Percentiles rank a stretch among this genome's conserved stretches.
Evolutionary conservation across 495 filamentous ascomycete species (phyloP).

Genomic region (Xylaria nigripes): DNA sequence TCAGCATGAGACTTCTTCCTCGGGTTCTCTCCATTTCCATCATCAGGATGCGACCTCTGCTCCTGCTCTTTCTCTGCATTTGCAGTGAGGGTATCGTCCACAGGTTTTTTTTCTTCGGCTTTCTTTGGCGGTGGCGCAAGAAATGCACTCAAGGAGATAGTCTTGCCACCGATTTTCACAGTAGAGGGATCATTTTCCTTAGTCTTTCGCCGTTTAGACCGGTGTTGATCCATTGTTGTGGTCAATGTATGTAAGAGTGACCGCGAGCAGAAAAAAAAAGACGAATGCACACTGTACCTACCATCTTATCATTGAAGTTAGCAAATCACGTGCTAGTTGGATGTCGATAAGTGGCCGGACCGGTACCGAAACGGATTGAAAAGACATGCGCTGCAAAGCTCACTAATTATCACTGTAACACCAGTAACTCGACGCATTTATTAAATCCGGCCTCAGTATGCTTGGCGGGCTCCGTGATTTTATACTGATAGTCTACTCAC

Average conservation of each 20-base stretch:
- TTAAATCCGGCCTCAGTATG: too few relatives aligned
- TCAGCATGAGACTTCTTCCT: not conserved
- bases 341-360: too few relatives aligned
- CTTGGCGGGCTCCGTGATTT: too few relatives aligned
- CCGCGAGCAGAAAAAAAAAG: slow-evolving; percentile 2
- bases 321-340: slow-evolving; percentile 5
- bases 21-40: not conserved
- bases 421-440: too few relatives aligned
- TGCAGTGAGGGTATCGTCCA: not conserved
- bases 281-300: slow-evolving; percentile 6
- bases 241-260: not conserved
- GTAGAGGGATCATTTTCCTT: slow-evolving; percentile 20
- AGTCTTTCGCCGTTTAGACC: slow-evolving; percentile 23
- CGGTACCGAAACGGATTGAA: too few relatives aligned
- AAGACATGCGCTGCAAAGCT: too few relatives aligned
- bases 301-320: not conserved
- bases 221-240: slow-evolving; percentile 19
- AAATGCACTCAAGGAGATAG: slow-evolving; percentile 35
- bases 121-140: slow-evolving; percentile 25
- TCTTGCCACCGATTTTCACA: slow-evolving; percentile 33
- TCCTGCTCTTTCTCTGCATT: slow-evolving; percentile 4
- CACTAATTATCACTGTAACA: too few relatives aligned
- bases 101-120: slow-evolving; percentile 14
- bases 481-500: too few relatives aligned
- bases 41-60: slow-evolving; percentile 3